phyloP scores from a whole-genome alignment of 164 flowering plant species.

The Aristolochia fimbriata region DNA sequence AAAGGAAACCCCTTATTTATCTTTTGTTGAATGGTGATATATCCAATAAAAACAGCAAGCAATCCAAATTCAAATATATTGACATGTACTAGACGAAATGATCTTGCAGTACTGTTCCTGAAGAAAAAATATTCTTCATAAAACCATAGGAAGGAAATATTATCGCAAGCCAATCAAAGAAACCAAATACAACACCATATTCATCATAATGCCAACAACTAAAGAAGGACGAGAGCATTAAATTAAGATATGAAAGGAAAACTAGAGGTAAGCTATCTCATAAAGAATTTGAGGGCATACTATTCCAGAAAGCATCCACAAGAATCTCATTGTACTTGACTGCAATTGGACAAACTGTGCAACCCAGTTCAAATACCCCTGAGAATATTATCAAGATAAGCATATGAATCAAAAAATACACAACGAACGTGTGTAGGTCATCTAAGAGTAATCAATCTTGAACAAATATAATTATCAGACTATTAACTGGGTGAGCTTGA shows the following conservation, averaged over 20 bases:
- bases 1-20: too few species aligned
- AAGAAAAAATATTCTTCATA: too few species aligned
- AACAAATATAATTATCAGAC: not conserved
- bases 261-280: not conserved
- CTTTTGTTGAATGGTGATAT: too few species aligned
- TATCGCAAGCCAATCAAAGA: too few species aligned
- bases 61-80: too few species aligned
- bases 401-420: conserved; percentile 6
- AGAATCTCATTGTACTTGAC: conserved; percentile 97
- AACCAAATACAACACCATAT: not conserved
- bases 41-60: too few species aligned
- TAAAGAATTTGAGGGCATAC: conserved; percentile 55
- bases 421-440: conserved; percentile 1
- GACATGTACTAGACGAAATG: too few species aligned
- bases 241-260: not conserved
- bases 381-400: conserved; percentile 11
- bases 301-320: conserved; percentile 99
- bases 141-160: too few species aligned
- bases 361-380: conserved; percentile 97
- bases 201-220: not conserved
- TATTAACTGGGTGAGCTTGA: not conserved
- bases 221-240: not conserved
- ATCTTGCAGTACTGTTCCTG: too few species aligned
- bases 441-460: not conserved
- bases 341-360: conserved; percentile 94